Evolutionary conservation across 202 grass and related monocot genomes (phyloP).

Genomic region (Zoysia matrella): DNA sequence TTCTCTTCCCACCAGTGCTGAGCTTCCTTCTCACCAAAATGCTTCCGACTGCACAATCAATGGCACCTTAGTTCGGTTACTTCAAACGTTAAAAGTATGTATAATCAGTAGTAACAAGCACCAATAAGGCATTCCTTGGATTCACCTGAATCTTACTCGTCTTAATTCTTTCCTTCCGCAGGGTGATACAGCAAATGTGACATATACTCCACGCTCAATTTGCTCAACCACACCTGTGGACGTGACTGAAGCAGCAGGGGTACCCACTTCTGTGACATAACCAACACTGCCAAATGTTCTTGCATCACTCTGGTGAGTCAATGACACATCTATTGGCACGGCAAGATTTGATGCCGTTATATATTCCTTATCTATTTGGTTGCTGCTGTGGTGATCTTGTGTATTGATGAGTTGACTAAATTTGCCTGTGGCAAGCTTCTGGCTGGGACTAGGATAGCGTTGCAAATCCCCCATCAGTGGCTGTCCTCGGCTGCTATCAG

Average conservation of each 20-base stretch:
- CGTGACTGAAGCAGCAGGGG: neutral
- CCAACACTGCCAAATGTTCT: slow-evolving; percentile 37
- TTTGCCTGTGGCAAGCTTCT: slow-evolving; percentile 23
- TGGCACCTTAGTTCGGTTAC: neutral
- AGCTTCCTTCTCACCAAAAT: slow-evolving; percentile 82
- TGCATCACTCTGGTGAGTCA: slow-evolving; percentile 26
- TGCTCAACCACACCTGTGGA: slow-evolving; percentile 57
- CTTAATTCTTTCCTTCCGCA: slow-evolving; percentile 67
- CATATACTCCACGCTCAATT: slow-evolving; percentile 79
- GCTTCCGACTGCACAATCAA: slow-evolving; percentile 68
- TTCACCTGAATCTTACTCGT: slow-evolving; percentile 86
- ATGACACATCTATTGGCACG: slow-evolving; percentile 19
- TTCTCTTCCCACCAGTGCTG: slow-evolving; percentile 87
- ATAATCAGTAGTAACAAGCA: neutral
- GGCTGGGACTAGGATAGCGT: neutral
- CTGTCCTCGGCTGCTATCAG: slow-evolving; percentile 13
- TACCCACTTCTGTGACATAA: slow-evolving; percentile 17
- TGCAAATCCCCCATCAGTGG: slow-evolving; percentile 21
- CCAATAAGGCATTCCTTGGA: neutral
- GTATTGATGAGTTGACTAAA: slow-evolving; percentile 22
- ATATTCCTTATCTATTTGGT: slow-evolving; percentile 2
- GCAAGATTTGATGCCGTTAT: slow-evolving; percentile 9
- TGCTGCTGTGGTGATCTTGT: neutral
- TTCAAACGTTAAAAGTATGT: neutral
- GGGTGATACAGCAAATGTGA: slow-evolving; percentile 52